Conservation (phyloP, 441 rosid species). For the Populus hybrid region DNA sequence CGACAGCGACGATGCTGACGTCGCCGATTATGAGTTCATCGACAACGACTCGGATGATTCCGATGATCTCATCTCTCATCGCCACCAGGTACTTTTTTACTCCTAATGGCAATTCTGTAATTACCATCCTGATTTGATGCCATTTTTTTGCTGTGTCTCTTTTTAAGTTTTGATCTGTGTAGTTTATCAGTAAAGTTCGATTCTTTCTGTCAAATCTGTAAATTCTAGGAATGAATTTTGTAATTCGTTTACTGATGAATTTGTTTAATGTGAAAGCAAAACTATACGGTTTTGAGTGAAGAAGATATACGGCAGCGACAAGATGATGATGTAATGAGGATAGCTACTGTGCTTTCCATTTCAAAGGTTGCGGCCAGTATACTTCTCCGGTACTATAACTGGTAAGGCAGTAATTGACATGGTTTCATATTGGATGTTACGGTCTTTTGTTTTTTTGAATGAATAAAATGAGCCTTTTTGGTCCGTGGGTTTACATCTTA, state of each 20-base stretch:
- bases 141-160: neutral
- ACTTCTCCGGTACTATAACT: slow-evolving; percentile 68
- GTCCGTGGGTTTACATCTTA: neutral
- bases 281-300: slow-evolving; percentile 60
- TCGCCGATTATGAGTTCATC: slow-evolving; percentile 66
- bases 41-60: slow-evolving; percentile 78
- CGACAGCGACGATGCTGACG: slow-evolving; percentile 55
- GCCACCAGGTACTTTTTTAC: slow-evolving; percentile 53
- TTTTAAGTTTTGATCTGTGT: neutral
- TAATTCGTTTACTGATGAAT: neutral
- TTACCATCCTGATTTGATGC: neutral
- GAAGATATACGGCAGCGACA: slow-evolving; percentile 67
- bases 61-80: slow-evolving; percentile 56
- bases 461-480: neutral
- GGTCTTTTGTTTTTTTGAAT: neutral
- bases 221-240: neutral
- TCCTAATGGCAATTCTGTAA: neutral
- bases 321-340: slow-evolving; percentile 61
- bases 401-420: slow-evolving; percentile 36
- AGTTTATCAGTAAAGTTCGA: neutral
- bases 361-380: slow-evolving; percentile 50
- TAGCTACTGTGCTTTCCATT: slow-evolving; percentile 77
- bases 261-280: slow-evolving; percentile 42
- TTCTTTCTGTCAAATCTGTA: neutral
- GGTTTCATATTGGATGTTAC: neutral